Conservation (phyloP, 148 eudicot species). For the Chenopodium formosanum region DNA sequence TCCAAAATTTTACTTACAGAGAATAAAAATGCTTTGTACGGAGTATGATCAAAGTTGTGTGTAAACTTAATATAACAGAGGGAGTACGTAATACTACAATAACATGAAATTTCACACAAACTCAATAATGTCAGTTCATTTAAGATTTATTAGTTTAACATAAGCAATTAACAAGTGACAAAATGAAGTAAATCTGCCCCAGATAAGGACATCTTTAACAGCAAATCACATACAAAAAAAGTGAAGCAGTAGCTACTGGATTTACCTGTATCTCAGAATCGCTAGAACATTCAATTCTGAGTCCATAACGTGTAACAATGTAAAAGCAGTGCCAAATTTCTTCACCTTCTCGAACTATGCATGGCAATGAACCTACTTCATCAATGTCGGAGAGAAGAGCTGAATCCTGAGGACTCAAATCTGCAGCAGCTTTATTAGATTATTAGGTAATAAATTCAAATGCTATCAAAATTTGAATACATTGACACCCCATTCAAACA, state of each 20-base stretch:
- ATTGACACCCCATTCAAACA: not conserved
- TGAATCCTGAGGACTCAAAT: constrained; percentile 92
- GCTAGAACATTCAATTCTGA: constrained; percentile 81
- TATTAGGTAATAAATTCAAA: not conserved
- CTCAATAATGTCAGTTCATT: not conserved
- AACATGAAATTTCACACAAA: not conserved
- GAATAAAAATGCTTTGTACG: too few species aligned
- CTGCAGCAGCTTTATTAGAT: constrained; percentile 40
- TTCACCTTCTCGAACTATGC: constrained; percentile 61
- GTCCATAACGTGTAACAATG: constrained; percentile 67
- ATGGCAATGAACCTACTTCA: constrained; percentile 72
- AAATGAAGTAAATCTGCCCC: not conserved
- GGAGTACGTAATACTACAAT: not conserved
- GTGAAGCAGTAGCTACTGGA: not conserved
- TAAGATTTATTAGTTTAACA: not conserved
- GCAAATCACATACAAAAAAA: not conserved
- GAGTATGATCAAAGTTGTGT: too few species aligned
- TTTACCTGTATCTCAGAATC: constrained; percentile 68
- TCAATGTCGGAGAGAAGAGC: constrained; percentile 71
- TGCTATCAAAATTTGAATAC: not conserved
- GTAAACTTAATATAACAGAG: too few species aligned
- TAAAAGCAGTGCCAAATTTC: constrained; percentile 70
- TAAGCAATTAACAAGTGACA: not conserved
- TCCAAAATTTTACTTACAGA: too few species aligned
- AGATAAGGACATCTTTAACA: not conserved